Conservation (phyloP, 108 stramenopile genomes). For the Cyclotella atomus region DNA sequence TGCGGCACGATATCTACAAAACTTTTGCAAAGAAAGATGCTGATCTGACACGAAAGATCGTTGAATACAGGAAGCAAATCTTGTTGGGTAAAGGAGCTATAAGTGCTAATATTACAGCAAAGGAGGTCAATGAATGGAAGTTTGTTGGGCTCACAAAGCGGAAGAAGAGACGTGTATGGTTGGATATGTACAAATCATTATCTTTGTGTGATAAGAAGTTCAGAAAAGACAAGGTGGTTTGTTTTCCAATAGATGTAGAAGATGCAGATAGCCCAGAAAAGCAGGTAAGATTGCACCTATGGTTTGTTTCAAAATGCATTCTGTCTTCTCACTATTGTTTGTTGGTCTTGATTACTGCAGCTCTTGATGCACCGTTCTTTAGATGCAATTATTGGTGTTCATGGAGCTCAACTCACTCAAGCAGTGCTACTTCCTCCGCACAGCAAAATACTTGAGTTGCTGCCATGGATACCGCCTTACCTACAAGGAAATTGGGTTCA, state of each 20-base stretch:
- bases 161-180: conserved; percentile 38
- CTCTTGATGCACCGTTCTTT: conserved; percentile 41
- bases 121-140: conserved; percentile 26
- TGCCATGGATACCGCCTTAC: conserved; percentile 38
- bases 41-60: conserved; percentile 15
- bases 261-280: conserved; percentile 30
- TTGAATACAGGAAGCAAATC: conserved; percentile 13
- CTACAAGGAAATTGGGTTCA: conserved; percentile 24
- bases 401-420: conserved; percentile 48
- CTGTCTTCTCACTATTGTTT: too few relatives aligned
- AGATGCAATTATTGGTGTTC: conserved; percentile 35
- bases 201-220: conserved; percentile 29
- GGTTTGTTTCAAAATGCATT: not conserved
- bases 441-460: conserved; percentile 31
- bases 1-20: conserved; percentile 20
- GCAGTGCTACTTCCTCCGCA: conserved; percentile 30
- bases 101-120: not conserved
- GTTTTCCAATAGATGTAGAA: conserved; percentile 30
- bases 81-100: conserved; percentile 11
- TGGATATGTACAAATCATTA: conserved; percentile 43
- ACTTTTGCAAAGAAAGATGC: conserved; percentile 20
- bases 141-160: conserved; percentile 34
- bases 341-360: not conserved
- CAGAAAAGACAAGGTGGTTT: conserved; percentile 17
- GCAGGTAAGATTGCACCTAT: not conserved